Evolutionary conservation across 2,329 filamentous ascomycete species (phyloP).

Genomic region (Fusarium sacchari): DNA sequence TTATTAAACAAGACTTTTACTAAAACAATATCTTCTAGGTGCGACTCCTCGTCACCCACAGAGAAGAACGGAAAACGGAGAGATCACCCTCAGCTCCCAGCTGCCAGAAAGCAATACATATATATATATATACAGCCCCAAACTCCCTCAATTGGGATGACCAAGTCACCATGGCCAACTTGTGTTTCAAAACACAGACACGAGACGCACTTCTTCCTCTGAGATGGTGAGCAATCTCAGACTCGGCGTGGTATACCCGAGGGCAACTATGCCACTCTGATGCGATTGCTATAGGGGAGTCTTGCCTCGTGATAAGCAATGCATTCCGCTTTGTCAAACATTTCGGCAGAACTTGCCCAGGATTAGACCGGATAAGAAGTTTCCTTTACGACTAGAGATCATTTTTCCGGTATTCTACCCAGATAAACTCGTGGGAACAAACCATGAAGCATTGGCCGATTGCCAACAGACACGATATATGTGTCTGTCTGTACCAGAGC

Average conservation of each 20-base stretch:
- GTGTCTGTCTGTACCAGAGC: background rate
- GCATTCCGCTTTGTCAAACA: background rate
- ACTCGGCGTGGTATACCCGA: background rate
- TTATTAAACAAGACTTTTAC: background rate
- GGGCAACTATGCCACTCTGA: fast-evolving
- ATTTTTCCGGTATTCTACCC: background rate
- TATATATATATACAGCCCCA: background rate
- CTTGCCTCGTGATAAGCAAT: background rate
- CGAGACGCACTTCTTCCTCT: background rate
- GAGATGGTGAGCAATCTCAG: background rate
- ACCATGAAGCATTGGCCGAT: background rate
- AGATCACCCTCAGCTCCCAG: background rate
- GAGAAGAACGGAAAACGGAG: background rate
- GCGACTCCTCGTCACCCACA: background rate
- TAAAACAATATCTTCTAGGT: background rate
- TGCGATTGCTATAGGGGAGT: background rate
- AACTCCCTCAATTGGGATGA: background rate
- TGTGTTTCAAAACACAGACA: background rate
- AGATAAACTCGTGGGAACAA: background rate
- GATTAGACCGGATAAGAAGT: background rate
- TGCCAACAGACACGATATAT: background rate
- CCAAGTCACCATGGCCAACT: too few relatives aligned
- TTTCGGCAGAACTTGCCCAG: background rate
- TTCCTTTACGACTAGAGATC: fast-evolving
- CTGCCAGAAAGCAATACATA: background rate